phyloP scores from a whole-genome alignment of 148 eudicot species.

The Oxyria digyna region DNA sequence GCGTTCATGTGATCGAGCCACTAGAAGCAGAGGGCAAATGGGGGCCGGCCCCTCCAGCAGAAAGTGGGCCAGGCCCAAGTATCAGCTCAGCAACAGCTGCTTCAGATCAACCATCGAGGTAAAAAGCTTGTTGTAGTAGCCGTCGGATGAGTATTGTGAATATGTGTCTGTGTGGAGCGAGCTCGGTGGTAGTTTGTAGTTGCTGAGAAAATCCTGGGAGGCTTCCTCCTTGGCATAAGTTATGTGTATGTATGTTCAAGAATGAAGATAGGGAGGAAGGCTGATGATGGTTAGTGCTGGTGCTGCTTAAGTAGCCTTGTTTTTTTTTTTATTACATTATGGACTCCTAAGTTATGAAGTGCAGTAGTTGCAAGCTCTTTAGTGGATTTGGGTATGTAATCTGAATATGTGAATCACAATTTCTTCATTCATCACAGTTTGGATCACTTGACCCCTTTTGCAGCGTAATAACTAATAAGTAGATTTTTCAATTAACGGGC shows the following conservation, averaged over 20 bases:
- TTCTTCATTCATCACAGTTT: background rate
- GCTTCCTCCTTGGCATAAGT: background rate
- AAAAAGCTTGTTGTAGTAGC: background rate
- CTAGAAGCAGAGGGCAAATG: constrained; percentile 55
- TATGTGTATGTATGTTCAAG: background rate
- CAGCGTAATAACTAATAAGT: no score
- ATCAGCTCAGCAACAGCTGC: constrained; percentile 21
- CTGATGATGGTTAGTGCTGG: background rate
- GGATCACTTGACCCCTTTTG: no score
- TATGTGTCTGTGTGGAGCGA: background rate
- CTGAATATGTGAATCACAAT: background rate
- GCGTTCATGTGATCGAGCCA: constrained; percentile 62
- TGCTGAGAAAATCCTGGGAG: background rate
- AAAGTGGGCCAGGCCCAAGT: constrained; percentile 43
- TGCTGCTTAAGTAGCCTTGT: background rate
- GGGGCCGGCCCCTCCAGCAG: constrained; percentile 32
- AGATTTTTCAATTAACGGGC: no score
- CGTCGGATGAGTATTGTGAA: background rate
- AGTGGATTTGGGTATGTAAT: background rate
- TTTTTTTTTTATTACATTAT: no score
- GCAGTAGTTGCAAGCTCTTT: background rate
- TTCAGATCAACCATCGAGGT: constrained; percentile 27
- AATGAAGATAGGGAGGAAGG: background rate
- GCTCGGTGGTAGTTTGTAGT: background rate
- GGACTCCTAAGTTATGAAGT: no score